Base-by-base conservation (phyloP, 257 asterid genomes). In the Solanum bulbocastanum region DNA sequence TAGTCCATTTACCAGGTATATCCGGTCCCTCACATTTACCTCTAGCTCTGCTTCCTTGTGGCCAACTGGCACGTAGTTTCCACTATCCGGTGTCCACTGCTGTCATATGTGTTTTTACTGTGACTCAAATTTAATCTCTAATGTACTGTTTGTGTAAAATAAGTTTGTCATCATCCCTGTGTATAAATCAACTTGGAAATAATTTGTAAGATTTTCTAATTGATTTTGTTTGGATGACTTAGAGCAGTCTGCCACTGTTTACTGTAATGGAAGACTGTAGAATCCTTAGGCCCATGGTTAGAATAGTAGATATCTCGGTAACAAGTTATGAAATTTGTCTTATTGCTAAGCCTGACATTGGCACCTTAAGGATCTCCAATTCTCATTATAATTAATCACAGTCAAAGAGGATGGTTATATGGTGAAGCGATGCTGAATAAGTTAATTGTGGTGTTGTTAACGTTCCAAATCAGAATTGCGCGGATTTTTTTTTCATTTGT, bases 1-100 rank as follows among this genome's bases (percentile, higher is more conserved):
- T 84, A 90, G 79, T 92, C 86, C 89, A 86, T 81, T 93, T 95
- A 89, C 92, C 96, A 91, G 98, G 98, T 95, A 49, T 87, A 60
- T 86, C 30, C 30, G 30, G 30, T 30, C 62, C 58, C 85, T 83
- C 44, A 82, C 40, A 82, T 44, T 89, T 78, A 33, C 40, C 39
- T 74, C 42, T 46, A 81, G 30, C 39, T 46, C 85, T 81, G 30
- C 44, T 14, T 81, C 69, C 85, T 62, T 20, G 11, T 30, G 30
- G 40, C 42, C 69, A 46, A 46, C 69, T 46, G 85, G 30, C 85
- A 81, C 85, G 30, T 81, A 81, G 22, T 46, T 30, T 5, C 85
- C 68, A 49, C 30, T 49, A 81, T 46, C 66, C 6, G n/a, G 85
- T 56, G 85, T 46, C 85, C 68, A 32, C 42, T 81, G n/a, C 62